phyloP scores from a whole-genome alignment of 2,329 filamentous ascomycete species.

The Talaromyces piceae region DNA sequence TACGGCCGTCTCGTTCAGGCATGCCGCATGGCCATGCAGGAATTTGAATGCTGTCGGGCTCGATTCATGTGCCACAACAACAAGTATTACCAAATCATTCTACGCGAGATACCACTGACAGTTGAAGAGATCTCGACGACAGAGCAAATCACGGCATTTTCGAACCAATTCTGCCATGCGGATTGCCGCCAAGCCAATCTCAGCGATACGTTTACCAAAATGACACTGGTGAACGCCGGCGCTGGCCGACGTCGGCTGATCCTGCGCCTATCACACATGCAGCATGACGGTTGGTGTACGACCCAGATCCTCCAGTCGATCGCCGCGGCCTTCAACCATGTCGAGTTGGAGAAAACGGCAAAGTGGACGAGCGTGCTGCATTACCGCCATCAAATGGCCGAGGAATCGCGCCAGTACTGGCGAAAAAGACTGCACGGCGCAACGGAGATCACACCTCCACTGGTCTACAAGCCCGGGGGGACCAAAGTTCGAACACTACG shows the following conservation, averaged over 20 bases:
- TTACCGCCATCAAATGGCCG: background rate
- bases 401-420: background rate
- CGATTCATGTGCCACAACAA: background rate
- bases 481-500: background rate
- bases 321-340: background rate
- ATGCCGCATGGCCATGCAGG: background rate
- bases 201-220: background rate
- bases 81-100: background rate
- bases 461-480: background rate
- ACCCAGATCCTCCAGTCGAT: background rate
- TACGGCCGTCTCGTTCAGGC: background rate
- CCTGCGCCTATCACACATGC: slow-evolving; percentile 1
- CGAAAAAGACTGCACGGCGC: background rate
- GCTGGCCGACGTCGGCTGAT: background rate
- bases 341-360: background rate
- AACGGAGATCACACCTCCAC: background rate
- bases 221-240: background rate
- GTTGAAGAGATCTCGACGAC: background rate
- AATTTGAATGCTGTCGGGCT: background rate
- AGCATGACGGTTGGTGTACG: slow-evolving; percentile 2
- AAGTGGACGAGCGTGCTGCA: background rate
- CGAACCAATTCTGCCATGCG: background rate
- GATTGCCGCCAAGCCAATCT: background rate
- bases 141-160: slow-evolving; percentile 1
- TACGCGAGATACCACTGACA: background rate